These are phyloP conservation scores for Xylaria palmicola DNA, from an alignment of 495 filamentous ascomycete species.

Conservation along the genomic window DNA sequence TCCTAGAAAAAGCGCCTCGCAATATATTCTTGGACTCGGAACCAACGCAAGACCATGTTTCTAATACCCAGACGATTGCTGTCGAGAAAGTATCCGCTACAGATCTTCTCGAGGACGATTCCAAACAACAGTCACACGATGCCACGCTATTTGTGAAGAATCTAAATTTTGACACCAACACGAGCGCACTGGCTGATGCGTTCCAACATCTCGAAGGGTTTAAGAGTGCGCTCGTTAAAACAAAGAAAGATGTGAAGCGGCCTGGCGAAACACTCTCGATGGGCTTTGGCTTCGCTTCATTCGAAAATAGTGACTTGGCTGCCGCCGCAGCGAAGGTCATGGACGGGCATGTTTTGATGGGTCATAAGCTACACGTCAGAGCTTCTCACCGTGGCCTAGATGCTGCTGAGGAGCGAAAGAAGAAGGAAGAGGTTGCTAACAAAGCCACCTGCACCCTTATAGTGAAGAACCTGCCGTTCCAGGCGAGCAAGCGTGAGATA, in stretches of 20 bases:
- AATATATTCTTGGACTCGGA: slow-evolving; percentile 61
- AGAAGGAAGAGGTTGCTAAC: slow-evolving; percentile 71
- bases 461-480: slow-evolving; percentile 97
- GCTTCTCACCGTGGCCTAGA: slow-evolving; percentile 81
- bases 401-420: slow-evolving; percentile 79
- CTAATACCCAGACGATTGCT: background rate
- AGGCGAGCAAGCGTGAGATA: slow-evolving; percentile 89
- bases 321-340: slow-evolving; percentile 76
- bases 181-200: slow-evolving; percentile 63
- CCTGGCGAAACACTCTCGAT: slow-evolving; percentile 83
- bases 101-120: slow-evolving; percentile 59
- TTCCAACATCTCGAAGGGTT: slow-evolving; percentile 86
- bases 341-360: slow-evolving; percentile 82
- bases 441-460: slow-evolving; percentile 82
- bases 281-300: slow-evolving; percentile 96
- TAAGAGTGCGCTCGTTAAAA: slow-evolving; percentile 79
- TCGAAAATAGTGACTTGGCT: slow-evolving; percentile 72
- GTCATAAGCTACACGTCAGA: slow-evolving; percentile 79
- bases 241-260: slow-evolving; percentile 80
- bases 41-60: background rate
- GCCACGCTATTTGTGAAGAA: slow-evolving; percentile 87
- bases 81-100: slow-evolving; percentile 43
- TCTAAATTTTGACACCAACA: slow-evolving; percentile 87
- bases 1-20: slow-evolving; percentile 90
- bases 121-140: slow-evolving; percentile 51